phyloP scores from a whole-genome alignment of 768 basidiomycete genomes.

The Cantharellus anzutake region DNA sequence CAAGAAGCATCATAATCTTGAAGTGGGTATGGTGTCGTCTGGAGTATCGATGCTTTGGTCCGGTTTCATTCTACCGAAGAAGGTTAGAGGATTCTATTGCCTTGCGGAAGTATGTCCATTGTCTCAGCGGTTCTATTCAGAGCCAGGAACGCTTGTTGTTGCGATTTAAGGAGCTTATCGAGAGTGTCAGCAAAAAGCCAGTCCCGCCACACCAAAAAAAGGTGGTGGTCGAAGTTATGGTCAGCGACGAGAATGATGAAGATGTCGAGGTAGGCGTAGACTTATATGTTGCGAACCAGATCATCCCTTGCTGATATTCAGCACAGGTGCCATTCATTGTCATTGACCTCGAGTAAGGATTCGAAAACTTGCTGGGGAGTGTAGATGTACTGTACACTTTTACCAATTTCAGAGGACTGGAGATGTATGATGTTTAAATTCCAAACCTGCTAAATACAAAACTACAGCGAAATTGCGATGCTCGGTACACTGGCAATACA shows the following conservation, averaged over 20 bases:
- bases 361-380: too few species aligned
- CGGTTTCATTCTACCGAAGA: constrained; percentile 80
- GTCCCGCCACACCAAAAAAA: constrained; percentile 68
- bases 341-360: constrained; percentile 18
- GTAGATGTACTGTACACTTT: too few species aligned
- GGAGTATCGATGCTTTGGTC: constrained; percentile 98
- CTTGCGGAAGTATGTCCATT: neutral
- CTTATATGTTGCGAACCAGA: neutral
- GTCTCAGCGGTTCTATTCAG: constrained; percentile 24
- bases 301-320: neutral
- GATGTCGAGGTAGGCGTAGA: constrained; percentile 64
- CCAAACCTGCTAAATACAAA: too few species aligned
- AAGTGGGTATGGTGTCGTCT: constrained; percentile 89
- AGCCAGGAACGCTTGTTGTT: constrained; percentile 73
- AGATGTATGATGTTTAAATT: too few species aligned
- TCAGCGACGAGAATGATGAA: constrained; percentile 76
- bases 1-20: constrained; percentile 63
- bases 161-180: constrained; percentile 82
- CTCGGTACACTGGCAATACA: neutral
- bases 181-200: constrained; percentile 87
- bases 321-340: constrained; percentile 67
- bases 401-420: too few species aligned
- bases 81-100: constrained; percentile 32
- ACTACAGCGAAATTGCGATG: neutral
- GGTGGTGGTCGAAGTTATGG: constrained; percentile 88